Percentiles rank a stretch among this genome's conserved stretches.
These are phyloP conservation scores for Neurospora cerealis DNA, from an alignment of 495 filamentous ascomycete species.

Conservation along the genomic window DNA sequence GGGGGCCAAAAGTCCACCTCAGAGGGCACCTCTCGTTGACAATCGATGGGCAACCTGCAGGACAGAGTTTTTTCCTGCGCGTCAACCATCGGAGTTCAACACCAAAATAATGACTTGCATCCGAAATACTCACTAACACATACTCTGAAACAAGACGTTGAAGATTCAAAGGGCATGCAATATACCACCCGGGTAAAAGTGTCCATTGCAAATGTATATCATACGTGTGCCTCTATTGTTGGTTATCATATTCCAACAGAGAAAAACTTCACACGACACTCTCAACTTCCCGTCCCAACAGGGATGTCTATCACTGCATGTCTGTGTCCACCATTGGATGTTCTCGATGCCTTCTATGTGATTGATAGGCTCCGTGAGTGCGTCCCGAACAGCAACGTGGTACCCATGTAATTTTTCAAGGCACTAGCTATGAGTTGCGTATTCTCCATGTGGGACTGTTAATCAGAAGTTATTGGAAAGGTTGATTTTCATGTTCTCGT, in stretches of 20 bases:
- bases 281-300: not conserved
- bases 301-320: not conserved
- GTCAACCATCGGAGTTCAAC: not conserved
- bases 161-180: not conserved
- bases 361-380: not conserved
- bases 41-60: not conserved
- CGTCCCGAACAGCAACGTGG: not conserved
- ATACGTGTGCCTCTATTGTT: not conserved
- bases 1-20: not conserved
- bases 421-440: not conserved
- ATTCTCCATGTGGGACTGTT: not conserved
- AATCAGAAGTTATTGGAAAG: not conserved
- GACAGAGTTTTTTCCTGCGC: not conserved
- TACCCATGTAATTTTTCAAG: not conserved
- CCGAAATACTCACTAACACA: not conserved
- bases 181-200: not conserved
- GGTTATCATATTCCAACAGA: not conserved
- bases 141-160: not conserved
- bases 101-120: not conserved
- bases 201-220: not conserved
- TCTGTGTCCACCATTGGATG: not conserved
- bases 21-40: not conserved
- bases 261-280: not conserved
- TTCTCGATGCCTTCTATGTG: not conserved
- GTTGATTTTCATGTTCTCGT: not conserved